These are phyloP conservation scores for Nakazawaea sp. DNA, from an alignment of 805 yeast species.

Conservation along the genomic window DNA sequence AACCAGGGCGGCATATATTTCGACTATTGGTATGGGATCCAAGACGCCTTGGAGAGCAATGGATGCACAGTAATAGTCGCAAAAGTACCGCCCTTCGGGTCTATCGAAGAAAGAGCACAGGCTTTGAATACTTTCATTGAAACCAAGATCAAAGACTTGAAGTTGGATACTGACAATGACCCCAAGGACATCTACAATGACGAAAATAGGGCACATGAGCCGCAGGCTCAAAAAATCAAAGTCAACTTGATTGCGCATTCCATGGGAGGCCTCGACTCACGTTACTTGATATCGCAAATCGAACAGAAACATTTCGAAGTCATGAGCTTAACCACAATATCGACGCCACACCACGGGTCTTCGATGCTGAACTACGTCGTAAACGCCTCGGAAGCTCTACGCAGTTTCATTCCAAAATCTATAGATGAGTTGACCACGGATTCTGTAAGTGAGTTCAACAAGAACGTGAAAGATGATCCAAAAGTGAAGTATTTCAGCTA, in stretches of 20 bases:
- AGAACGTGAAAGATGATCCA: constrained; percentile 44
- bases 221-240: constrained; percentile 30
- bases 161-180: constrained; percentile 16
- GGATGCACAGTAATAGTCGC: constrained; percentile 71
- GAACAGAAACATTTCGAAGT: constrained; percentile 46
- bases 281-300: constrained; percentile 62
- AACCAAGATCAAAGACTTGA: constrained; percentile 11
- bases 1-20: constrained; percentile 31
- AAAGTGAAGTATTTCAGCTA: constrained; percentile 71
- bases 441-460: constrained; percentile 49
- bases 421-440: constrained; percentile 63
- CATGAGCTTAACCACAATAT: constrained; percentile 71
- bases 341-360: constrained; percentile 88
- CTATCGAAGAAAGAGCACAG: constrained; percentile 62
- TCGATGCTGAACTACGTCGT: constrained; percentile 70
- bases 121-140: constrained; percentile 46
- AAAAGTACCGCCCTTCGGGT: constrained; percentile 77
- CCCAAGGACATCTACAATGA: constrained; percentile 17
- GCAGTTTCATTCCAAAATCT: constrained; percentile 20
- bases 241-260: constrained; percentile 83
- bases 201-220: constrained; percentile 3
- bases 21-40: constrained; percentile 82
- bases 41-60: constrained; percentile 44
- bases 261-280: constrained; percentile 88
- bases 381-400: constrained; percentile 20